Base-by-base conservation (phyloP, 192 early-diverging fungal genomes). In the Podila clonocystis region DNA sequence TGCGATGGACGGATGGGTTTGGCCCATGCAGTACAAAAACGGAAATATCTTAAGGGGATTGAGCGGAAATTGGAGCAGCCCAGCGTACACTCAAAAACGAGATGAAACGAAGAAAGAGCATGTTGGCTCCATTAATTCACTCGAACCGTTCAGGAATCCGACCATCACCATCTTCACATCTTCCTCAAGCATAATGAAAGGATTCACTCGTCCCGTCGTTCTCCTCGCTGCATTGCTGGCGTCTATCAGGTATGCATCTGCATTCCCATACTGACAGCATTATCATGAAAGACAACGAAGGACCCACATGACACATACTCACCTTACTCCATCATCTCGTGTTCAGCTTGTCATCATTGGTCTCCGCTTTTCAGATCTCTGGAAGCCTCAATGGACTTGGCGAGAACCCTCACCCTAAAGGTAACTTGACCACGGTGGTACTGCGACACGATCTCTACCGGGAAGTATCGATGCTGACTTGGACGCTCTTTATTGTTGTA, bases 401-500 rank as follows among this genome's bases (percentile, higher is more conserved):
- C 19, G 71, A 80, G 28, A 68, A 68, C 20, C 22, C 71, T 58
- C 60, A 69, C 45, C 71, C 77, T 52, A 33, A 66, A 63, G 77
- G 77, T 80, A 60, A 36, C 15, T 28, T 11, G n/a, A 12, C 24
- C 22, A 24, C 11, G 59, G 20, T 49, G 31, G 6, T 30, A 29
- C n/a, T 26, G 20, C 66, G 9, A 7, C 55, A 38, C 19, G 36
- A 28, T 28, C 50, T 58, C 17, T 17, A 22, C 5, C 15, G 1
- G 6, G 15, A 30, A 9, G 20, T 45, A 5, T n/a, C 5, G 36
- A 68, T 59, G 9, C 29, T 68, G n/a, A 67, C 20, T 1, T 67
- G 19, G 20, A 57, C 11, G 9, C 34, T 12, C 13, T 22, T 5
- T 28, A 3, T 65, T 33, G 15, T 19, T 5, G 8, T 2, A 45